Conservation (phyloP, 805 yeast species). For the Jamesozyma gamospora region DNA sequence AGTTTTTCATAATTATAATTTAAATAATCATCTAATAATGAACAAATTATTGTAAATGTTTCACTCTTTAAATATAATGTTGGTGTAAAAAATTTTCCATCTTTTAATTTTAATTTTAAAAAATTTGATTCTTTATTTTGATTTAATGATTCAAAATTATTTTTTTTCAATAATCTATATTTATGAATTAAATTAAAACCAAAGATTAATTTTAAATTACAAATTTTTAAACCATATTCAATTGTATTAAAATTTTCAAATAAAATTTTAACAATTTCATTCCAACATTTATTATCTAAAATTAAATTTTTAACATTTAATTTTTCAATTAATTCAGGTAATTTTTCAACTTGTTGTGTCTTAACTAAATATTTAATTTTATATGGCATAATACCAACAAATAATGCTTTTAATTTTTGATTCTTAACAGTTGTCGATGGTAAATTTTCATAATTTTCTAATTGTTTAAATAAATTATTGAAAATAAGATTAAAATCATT, state of each 20-base stretch:
- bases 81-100: constrained; percentile 19
- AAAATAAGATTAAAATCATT: constrained; percentile 19
- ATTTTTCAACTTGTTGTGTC: constrained; percentile 8
- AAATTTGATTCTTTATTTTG: constrained; percentile 14
- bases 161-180: constrained; percentile 14
- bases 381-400: constrained; percentile 18
- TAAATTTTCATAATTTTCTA: constrained; percentile 11
- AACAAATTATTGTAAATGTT: constrained; percentile 6
- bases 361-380: constrained; percentile 16
- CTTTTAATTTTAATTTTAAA: constrained; percentile 12
- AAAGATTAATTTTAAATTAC: constrained; percentile 29
- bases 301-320: constrained; percentile 20
- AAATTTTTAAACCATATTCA: constrained; percentile 21
- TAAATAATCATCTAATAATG: constrained; percentile 19
- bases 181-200: constrained; percentile 29
- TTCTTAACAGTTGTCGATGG: constrained; percentile 19
- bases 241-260: constrained; percentile 23
- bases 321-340: constrained; percentile 14
- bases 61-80: constrained; percentile 22
- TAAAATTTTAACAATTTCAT: constrained; percentile 24
- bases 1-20: constrained; percentile 8
- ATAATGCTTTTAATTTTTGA: constrained; percentile 10
- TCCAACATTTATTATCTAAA: constrained; percentile 27
- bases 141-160: constrained; percentile 6
- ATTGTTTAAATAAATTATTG: constrained; percentile 13